Conservation (phyloP, 257 asterid genomes). For the Eucommia ulmoides region DNA sequence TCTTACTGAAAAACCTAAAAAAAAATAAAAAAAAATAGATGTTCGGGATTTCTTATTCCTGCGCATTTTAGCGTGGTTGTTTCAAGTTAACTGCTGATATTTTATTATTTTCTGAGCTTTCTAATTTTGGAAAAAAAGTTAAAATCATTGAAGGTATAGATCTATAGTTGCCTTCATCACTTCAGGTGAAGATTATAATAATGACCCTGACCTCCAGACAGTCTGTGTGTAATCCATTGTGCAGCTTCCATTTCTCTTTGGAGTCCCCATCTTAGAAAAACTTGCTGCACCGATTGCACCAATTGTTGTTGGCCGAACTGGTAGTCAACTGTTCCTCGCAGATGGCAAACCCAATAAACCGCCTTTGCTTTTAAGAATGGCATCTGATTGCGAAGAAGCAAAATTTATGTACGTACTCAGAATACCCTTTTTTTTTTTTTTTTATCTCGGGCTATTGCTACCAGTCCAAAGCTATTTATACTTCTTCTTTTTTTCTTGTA, state of each 20-base stretch:
- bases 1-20: too few relatives aligned
- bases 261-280: constrained; percentile 47
- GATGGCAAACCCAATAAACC: constrained; percentile 17
- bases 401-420: constrained; percentile 58
- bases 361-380: constrained; percentile 73
- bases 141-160: too few relatives aligned
- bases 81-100: too few relatives aligned
- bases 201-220: constrained; percentile 48
- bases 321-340: constrained; percentile 1
- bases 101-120: too few relatives aligned
- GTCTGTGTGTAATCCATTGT: constrained; percentile 25
- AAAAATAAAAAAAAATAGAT: too few relatives aligned
- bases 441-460: too few relatives aligned
- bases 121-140: too few relatives aligned
- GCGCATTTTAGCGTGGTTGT: too few relatives aligned
- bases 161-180: too few relatives aligned
- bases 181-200: not conserved
- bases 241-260: constrained; percentile 91
- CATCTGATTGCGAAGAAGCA: constrained; percentile 72
- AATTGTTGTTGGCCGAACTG: not conserved
- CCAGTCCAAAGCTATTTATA: constrained; percentile 10
- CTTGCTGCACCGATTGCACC: constrained; percentile 11
- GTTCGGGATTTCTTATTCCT: too few relatives aligned
- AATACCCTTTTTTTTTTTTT: too few relatives aligned
- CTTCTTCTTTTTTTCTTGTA: constrained; percentile 22